Percentiles rank a stretch among this genome's conserved stretches.
phyloP scores from a whole-genome alignment of 2,329 filamentous ascomycete genomes.

The Alternaria metachromatica region DNA sequence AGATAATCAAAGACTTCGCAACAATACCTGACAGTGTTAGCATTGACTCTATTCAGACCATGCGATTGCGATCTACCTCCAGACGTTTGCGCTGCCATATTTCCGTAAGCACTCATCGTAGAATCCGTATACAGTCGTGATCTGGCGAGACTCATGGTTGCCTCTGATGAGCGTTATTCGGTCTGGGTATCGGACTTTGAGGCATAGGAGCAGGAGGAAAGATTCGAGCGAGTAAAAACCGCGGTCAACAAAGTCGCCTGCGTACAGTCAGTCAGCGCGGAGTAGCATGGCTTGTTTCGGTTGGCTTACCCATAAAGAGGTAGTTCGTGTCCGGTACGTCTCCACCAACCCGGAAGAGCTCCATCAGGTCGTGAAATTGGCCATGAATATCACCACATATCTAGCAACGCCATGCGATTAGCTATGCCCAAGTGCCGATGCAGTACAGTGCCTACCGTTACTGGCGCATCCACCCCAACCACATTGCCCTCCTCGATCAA shows the following conservation, averaged over 20 bases:
- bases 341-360: conserved; percentile 90
- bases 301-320: conserved; percentile 85
- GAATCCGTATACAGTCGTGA: conserved; percentile 97
- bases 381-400: conserved; percentile 92
- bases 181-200: conserved; percentile 97
- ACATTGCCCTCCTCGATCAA: conserved; percentile 98
- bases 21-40: conserved; percentile 64
- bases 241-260: conserved; percentile 95
- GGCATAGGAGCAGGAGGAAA: conserved; percentile 90
- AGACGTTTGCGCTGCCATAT: conserved; percentile 95
- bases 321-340: conserved; percentile 96
- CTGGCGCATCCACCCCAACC: conserved; percentile 90
- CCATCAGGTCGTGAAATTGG: conserved; percentile 97
- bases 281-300: background rate
- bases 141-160: conserved; percentile 95
- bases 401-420: conserved; percentile 10
- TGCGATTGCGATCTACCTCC: conserved; percentile 57
- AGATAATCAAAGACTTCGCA: conserved; percentile 99
- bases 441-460: conserved; percentile 69
- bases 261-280: conserved; percentile 5
- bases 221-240: conserved; percentile 98
- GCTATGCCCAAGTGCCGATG: background rate
- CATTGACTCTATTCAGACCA: background rate
- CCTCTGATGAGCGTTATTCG: conserved; percentile 95
- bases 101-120: conserved; percentile 97